These are phyloP conservation scores for Trichosporon asahii DNA, from an alignment of 1,284 basidiomycete species.

Conservation along the genomic window DNA sequence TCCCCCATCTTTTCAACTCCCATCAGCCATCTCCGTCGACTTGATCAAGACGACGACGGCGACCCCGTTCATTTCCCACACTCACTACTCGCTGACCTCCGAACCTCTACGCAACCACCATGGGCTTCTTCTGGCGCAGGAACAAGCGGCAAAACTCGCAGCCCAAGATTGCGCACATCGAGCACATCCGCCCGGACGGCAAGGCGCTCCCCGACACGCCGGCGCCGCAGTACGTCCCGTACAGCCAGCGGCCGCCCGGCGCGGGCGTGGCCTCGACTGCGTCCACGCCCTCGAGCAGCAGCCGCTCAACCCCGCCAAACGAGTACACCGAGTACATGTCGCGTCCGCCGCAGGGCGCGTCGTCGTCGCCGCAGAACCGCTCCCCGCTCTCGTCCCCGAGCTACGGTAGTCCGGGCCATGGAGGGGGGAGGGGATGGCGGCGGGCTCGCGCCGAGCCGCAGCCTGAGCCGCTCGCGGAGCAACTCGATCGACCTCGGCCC, in stretches of 20 bases:
- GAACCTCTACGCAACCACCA: neutral
- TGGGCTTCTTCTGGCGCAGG: neutral
- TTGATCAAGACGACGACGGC: neutral
- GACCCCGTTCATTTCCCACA: neutral
- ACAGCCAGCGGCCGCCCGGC: neutral
- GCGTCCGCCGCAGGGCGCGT: neutral
- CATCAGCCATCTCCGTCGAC: too few species aligned
- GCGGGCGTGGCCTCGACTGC: neutral
- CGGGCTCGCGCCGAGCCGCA: too few species aligned
- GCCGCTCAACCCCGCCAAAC: neutral
- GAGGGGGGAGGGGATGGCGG: too few species aligned
- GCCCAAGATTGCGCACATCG: neutral
- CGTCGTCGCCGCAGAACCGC: neutral
- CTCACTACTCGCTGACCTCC: neutral
- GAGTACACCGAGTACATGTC: slow-evolving; percentile 4
- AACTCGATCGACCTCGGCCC: slow-evolving; percentile 5
- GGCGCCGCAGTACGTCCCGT: slow-evolving; percentile 1
- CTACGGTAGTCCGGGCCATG: too few species aligned
- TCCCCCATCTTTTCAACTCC: too few species aligned
- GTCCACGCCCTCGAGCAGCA: neutral
- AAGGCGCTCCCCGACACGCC: neutral
- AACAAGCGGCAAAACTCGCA: slow-evolving; percentile 5
- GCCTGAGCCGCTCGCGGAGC: neutral
- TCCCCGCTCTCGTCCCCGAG: neutral
- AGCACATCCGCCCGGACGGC: neutral